These are phyloP conservation scores for Sugiyamaella novakii DNA, from an alignment of 1,139 yeast species.

Conservation along the genomic window DNA sequence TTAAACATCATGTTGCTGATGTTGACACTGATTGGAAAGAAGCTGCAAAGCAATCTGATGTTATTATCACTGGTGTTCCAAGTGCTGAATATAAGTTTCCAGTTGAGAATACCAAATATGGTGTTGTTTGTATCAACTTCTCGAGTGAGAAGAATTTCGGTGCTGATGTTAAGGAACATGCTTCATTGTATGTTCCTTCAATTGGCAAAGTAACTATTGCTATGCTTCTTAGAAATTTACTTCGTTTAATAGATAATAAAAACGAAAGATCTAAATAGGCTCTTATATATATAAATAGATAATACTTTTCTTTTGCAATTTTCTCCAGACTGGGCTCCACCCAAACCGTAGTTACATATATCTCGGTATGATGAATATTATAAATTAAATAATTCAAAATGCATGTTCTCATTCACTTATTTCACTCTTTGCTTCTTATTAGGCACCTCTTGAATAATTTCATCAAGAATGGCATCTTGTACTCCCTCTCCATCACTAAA, in stretches of 20 bases:
- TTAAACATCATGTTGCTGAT: slow-evolving; percentile 81
- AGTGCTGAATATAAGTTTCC: slow-evolving; percentile 82
- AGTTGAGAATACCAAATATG: slow-evolving; percentile 72
- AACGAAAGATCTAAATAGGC: slow-evolving; percentile 18
- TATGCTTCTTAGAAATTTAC: slow-evolving; percentile 84
- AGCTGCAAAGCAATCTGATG: slow-evolving; percentile 78
- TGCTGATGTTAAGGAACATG: slow-evolving; percentile 75
- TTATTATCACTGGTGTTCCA: slow-evolving; percentile 95
- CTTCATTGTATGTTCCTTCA: slow-evolving; percentile 90
- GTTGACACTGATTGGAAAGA: slow-evolving; percentile 57
- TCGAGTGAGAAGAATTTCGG: slow-evolving; percentile 85
- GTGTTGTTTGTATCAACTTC: slow-evolving; percentile 89
- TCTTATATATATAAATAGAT: neutral
- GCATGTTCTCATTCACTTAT: slow-evolving; percentile 15
- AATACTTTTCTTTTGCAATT: too few species aligned
- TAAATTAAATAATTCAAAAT: slow-evolving; percentile 5
- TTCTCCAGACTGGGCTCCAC: neutral
- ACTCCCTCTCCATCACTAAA: slow-evolving; percentile 15
- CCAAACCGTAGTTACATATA: too few species aligned
- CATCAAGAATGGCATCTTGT: slow-evolving; percentile 23
- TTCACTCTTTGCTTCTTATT: slow-evolving; percentile 29
- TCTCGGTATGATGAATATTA: neutral
- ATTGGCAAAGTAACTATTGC: slow-evolving; percentile 96
- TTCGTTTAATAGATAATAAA: slow-evolving; percentile 75
- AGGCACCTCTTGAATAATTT: slow-evolving; percentile 25